Evolutionary conservation across 140 eudicot species (phyloP).

Genomic region (Stevia rebaudiana): DNA sequence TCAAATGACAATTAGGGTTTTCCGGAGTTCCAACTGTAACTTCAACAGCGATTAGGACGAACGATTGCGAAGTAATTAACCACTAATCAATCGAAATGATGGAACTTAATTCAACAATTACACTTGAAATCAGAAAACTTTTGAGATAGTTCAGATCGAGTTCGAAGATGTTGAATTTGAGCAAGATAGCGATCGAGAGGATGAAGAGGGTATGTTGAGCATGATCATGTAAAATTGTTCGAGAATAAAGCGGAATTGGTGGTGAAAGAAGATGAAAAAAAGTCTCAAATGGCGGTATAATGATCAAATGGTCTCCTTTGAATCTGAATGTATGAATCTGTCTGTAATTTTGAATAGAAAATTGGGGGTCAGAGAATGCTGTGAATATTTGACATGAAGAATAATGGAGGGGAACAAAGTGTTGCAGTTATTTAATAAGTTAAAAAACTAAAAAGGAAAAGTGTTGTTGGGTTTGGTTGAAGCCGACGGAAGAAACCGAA

Average conservation of each 20-base stretch:
- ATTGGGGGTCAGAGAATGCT: slow-evolving; percentile 16
- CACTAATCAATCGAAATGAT: background rate
- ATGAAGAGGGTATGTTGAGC: background rate
- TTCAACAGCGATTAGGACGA: background rate
- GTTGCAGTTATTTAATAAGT: background rate
- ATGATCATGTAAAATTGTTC: background rate
- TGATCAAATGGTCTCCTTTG: background rate
- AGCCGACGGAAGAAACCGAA: background rate
- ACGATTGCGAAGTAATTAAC: slow-evolving; percentile 12
- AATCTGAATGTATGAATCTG: background rate
- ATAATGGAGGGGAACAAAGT: background rate
- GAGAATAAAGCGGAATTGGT: background rate
- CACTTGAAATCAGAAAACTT: background rate
- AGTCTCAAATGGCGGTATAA: background rate
- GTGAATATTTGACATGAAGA: slow-evolving; percentile 18
- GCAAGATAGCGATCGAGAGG: background rate
- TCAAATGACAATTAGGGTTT: slow-evolving; percentile 14
- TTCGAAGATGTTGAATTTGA: background rate
- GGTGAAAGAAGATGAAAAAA: background rate
- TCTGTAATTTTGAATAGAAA: slow-evolving; percentile 11
- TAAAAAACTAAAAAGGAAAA: background rate
- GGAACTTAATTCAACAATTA: background rate
- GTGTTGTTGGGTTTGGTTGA: background rate
- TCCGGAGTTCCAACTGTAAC: background rate
- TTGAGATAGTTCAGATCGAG: background rate